Percentiles rank a stretch among this genome's conserved stretches.
Evolutionary conservation across 2,329 filamentous ascomycete genomes (phyloP).

Genomic region (Venturia aucupariae): DNA sequence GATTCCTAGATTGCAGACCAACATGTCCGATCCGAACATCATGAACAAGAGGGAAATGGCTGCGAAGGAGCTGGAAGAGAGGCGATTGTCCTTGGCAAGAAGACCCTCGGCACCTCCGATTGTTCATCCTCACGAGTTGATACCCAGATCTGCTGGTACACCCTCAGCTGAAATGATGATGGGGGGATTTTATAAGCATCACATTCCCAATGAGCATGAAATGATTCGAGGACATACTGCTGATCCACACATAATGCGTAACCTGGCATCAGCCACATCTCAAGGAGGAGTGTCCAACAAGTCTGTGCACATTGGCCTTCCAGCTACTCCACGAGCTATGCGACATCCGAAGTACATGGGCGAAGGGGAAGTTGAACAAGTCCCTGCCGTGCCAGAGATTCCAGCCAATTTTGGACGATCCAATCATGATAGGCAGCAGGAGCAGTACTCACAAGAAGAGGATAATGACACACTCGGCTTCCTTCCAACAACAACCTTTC

Average conservation of each 20-base stretch:
- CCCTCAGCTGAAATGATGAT: conserved; percentile 17
- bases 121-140: conserved; percentile 56
- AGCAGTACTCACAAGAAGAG: conserved; percentile 27
- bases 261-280: conserved; percentile 5
- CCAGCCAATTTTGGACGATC: conserved; percentile 39
- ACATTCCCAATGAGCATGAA: conserved; percentile 23
- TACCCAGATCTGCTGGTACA: conserved; percentile 10
- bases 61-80: conserved; percentile 79
- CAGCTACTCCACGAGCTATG: conserved; percentile 87
- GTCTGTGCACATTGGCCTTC: conserved; percentile 58
- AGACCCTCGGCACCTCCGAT: conserved; percentile 73
- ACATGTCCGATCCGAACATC: conserved; percentile 15
- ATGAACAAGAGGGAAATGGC: conserved; percentile 34
- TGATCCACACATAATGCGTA: conserved; percentile 42
- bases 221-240: conserved; percentile 55
- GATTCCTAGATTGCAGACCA: conserved; percentile 19
- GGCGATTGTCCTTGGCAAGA: conserved; percentile 72
- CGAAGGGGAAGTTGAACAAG: conserved; percentile 26
- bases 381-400: conserved; percentile 45
- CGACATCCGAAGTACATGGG: conserved; percentile 63
- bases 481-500: conserved; percentile 22
- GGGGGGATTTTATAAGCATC: conserved; percentile 16
- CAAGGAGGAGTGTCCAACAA: conserved; percentile 7
- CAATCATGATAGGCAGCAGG: conserved; percentile 14
- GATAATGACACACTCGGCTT: conserved; percentile 32